Percentiles rank a stretch among this genome's conserved stretches.
These are phyloP conservation scores for Citrus trifoliata DNA, from an alignment of 345 rosid genomes.

Conservation along the genomic window DNA sequence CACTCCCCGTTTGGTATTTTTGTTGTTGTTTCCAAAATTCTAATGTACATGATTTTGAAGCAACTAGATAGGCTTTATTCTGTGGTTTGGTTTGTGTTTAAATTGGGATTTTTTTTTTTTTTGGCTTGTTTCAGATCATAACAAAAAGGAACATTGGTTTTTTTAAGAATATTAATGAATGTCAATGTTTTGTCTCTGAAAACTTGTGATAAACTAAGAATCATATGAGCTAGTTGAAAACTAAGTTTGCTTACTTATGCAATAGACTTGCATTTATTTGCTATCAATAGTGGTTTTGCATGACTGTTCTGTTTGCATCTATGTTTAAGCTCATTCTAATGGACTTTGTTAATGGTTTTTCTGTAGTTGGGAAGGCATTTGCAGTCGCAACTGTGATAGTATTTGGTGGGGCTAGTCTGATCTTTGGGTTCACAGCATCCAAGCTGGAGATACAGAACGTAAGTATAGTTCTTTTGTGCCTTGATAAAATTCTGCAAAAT, in stretches of 20 bases:
- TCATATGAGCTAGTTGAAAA: not conserved
- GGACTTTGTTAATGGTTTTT: not conserved
- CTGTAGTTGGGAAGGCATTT: constrained; percentile 83
- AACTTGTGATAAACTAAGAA: not conserved
- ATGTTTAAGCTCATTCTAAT: not conserved
- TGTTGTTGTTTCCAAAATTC: not conserved
- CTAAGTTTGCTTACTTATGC: not conserved
- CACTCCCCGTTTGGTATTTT: not conserved
- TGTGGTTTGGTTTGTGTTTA: not conserved
- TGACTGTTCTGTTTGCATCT: not conserved
- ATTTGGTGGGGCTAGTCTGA: constrained; percentile 69
- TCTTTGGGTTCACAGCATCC: constrained; percentile 56
- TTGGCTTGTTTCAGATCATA: not conserved
- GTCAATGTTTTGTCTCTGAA: not conserved
- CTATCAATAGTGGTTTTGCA: not conserved
- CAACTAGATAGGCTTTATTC: not conserved
- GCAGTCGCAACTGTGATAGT: constrained; percentile 64
- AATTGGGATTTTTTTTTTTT: not conserved
- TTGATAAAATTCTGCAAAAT: not conserved
- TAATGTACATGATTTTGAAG: not conserved
- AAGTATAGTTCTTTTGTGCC: constrained; percentile 17
- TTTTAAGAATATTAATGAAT: not conserved
- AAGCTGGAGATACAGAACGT: constrained; percentile 64
- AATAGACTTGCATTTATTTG: not conserved
- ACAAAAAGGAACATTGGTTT: not conserved